Percentiles rank a stretch among this genome's conserved stretches.
Conservation (phyloP, 192 early-diverging fungal genomes). For the Podila verticillata region DNA sequence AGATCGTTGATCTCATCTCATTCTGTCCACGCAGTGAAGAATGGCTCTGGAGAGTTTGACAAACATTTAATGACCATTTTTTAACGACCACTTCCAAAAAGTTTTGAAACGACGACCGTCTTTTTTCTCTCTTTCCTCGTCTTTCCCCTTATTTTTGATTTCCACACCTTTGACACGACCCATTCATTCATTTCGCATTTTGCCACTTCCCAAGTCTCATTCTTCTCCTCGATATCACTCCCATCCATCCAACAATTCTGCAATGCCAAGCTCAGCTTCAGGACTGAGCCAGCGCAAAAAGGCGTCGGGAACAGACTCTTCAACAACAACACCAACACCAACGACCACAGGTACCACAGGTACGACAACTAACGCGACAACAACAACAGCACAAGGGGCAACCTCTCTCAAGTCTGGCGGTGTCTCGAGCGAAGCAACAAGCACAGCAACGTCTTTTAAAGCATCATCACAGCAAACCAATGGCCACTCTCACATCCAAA, state of each 20-base stretch:
- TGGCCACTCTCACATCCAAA: background rate
- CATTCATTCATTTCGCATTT: background rate
- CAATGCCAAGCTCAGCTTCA: constrained; percentile 19
- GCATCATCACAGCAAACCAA: constrained; percentile 10
- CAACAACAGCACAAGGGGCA: background rate
- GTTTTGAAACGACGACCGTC: background rate
- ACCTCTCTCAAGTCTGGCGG: background rate
- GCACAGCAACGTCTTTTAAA: background rate
- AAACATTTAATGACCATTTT: background rate
- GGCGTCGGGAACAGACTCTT: background rate
- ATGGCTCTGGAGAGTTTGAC: background rate
- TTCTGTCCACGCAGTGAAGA: background rate
- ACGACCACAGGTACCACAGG: background rate
- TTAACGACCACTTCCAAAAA: background rate
- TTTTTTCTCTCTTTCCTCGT: background rate
- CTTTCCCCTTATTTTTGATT: background rate
- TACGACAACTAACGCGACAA: background rate
- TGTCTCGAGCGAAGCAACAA: background rate
- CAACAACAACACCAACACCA: constrained; percentile 6
- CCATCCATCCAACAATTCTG: background rate
- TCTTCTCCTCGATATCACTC: background rate
- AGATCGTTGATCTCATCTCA: background rate
- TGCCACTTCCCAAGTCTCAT: background rate
- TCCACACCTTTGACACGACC: background rate
- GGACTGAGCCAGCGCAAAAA: constrained; percentile 8